Base-by-base conservation (phyloP, 2,329 filamentous ascomycete genomes). In the Microsporum audouinii region DNA sequence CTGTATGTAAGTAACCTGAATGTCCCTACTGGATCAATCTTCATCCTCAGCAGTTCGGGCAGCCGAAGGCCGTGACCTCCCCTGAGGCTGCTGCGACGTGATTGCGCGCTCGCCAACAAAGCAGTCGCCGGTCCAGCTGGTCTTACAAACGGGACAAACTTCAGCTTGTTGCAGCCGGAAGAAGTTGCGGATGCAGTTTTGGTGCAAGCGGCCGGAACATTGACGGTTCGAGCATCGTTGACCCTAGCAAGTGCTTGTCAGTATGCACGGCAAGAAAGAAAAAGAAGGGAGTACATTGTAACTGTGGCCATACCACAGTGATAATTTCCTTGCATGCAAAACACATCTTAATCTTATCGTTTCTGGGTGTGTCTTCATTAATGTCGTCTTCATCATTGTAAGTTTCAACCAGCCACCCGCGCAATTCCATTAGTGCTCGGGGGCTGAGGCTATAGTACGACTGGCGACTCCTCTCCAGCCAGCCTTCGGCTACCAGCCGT, bases 241-340 rank as follows among this genome's bases (percentile, higher is more conserved):
- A 0, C 91, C 91, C 78, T 81, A 61, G 53, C 58, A 29, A 60
- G 6, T 36, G n/a, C 6, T 57, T 6, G 12, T 12, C 17, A 29
- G 33, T 33, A 34, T 23, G 2, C 41, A 29, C 5, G n/a, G 5
- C 31, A 27, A 14, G 1, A 10, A 14, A 43, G 55, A n/a, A 47
- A 33, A 29, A 23, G 62, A 62, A 17, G 27, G 12, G 14, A 5
- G 17, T 36, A 17, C 27, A 43, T 29, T 23, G n/a, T 55, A 47
- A 6, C 7, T 38, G 39, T 27, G 38, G 45, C 57, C 63, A 65
- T 69, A 81, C 82, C 65, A 88, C 77, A 0, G 92, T 99, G 45
- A 97, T 84, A 64, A 97, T 87, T 65, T 96, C 91, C 72, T 85
- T 88, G 74, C 94, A 99, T 0, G 89, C 91, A 69, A 88, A 83